Percentiles rank a stretch among this genome's conserved stretches.
Conservation (phyloP, 148 eudicot species). For the Silene uniflora region DNA sequence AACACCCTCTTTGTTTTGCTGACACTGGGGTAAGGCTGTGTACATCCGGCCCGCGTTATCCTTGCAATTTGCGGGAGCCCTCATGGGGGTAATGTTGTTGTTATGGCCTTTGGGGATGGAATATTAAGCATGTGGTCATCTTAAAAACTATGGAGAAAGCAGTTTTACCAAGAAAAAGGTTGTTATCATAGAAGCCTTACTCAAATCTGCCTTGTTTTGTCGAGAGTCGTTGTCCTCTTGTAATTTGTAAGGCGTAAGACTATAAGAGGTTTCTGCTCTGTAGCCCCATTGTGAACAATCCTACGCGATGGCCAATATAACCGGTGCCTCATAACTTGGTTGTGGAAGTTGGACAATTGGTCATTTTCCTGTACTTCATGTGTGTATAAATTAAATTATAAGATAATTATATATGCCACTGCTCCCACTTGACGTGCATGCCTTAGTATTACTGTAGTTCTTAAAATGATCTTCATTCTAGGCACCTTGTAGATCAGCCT, state of each 20-base stretch:
- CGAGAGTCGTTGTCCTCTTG: constrained; percentile 7
- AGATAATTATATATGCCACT: neutral
- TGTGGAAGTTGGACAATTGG: neutral
- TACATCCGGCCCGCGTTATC: too few relatives aligned
- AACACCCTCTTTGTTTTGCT: too few relatives aligned
- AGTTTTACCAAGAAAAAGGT: neutral
- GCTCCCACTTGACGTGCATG: neutral
- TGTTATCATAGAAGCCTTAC: neutral
- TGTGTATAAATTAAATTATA: neutral
- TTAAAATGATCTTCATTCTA: constrained; percentile 27
- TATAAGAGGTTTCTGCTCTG: neutral
- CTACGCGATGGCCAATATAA: neutral
- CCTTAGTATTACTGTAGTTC: constrained; percentile 9
- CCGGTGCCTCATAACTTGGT: neutral
- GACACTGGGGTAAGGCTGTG: too few relatives aligned
- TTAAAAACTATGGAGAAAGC: neutral
- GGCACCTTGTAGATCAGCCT: constrained; percentile 62
- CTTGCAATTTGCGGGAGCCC: too few relatives aligned
- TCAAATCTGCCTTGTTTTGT: constrained; percentile 7
- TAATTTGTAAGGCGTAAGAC: neutral
- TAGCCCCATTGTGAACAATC: neutral
- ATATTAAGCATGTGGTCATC: neutral
- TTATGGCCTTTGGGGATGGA: neutral
- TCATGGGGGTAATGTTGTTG: too few relatives aligned
- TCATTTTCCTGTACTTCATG: constrained; percentile 7